Conservation (phyloP, 352 stramenopile genomes). For the Globisporangium irregulare region DNA sequence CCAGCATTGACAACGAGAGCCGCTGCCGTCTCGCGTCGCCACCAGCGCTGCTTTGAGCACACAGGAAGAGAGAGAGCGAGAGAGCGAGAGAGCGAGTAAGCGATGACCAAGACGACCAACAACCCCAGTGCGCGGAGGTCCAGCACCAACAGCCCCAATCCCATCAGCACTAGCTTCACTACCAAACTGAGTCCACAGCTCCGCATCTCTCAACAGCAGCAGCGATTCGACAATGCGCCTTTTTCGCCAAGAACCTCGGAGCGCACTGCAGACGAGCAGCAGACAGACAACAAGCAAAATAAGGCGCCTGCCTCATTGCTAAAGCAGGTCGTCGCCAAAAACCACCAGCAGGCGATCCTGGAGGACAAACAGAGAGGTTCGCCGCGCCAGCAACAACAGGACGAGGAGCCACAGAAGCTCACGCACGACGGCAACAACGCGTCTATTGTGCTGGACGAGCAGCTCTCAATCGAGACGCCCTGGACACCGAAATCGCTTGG, state of each 20-base stretch:
- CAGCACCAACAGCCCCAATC: constrained; percentile 5
- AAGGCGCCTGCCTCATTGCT: constrained; percentile 29
- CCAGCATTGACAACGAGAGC: not conserved
- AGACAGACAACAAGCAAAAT: not conserved
- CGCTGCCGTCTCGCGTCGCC: not conserved
- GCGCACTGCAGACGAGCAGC: not conserved
- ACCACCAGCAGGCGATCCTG: constrained; percentile 9
- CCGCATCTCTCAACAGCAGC: not conserved
- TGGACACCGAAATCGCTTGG: constrained; percentile 86
- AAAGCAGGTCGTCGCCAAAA: constrained; percentile 35
- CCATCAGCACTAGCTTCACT: constrained; percentile 1
- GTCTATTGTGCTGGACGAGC: constrained; percentile 66
- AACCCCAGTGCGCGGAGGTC: not conserved
- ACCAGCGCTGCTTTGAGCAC: not conserved
- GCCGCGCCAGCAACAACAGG: not conserved
- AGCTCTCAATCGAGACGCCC: constrained; percentile 42
- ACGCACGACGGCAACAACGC: constrained; percentile 79
- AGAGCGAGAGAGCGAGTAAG: no score
- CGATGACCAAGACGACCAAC: constrained; percentile 12
- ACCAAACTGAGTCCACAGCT: constrained; percentile 4
- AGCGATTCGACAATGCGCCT: not conserved
- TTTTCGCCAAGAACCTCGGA: not conserved
- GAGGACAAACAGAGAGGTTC: constrained; percentile 8
- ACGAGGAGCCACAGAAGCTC: constrained; percentile 26
- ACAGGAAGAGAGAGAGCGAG: not conserved